Base-by-base conservation (phyloP, 306 rosid genomes). In the Vigna angularis region DNA sequence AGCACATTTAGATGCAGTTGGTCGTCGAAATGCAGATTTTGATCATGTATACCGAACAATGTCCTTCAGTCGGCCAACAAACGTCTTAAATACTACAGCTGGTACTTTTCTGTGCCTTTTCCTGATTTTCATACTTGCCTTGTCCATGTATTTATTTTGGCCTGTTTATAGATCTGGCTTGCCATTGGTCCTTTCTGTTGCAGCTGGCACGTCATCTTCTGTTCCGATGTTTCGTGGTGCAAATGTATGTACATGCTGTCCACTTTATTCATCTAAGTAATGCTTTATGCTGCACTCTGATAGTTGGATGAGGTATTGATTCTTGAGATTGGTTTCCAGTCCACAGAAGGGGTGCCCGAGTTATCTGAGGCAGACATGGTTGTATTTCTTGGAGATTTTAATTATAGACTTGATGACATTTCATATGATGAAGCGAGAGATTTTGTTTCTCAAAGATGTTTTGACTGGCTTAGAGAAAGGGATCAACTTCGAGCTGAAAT, bases 351-450 rank as follows among this genome's bases (percentile, higher is more conserved):
- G 77, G 73, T 83, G 70, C 97, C 98, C 4, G 98, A 95, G 82
- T 91, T 95, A 80, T 95, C 98, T 66, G 93, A 89, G 75, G 92
- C 96, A 4, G 98, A 95, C 86, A 81, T 92, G 93, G 81, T 95
- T 90, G 87, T 92, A 85, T 95, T 95, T 87, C 96, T 95, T 2
- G 98, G 98, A 66, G 98, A 95, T 90, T 86, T 95, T 56, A 95
- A 95, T 78, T 95, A 95, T 85, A 97, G 98, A 45, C 95, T 95
- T 62, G 92, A 89, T 80, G 98, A 78, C 57, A 89, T 91, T 82
- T 89, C 98, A 55, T 95, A 92, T 81, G 98, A 95, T 57, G 98
- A 95, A 85, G 98, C 97, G 55, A 90, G 97, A 72, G 98, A 95
- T 86, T 92, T 92, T 86, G 89, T 92, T 83, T 95, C 98, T 58